Conservation (phyloP, 2,329 filamentous ascomycete genomes). For the Ustulina deusta region DNA sequence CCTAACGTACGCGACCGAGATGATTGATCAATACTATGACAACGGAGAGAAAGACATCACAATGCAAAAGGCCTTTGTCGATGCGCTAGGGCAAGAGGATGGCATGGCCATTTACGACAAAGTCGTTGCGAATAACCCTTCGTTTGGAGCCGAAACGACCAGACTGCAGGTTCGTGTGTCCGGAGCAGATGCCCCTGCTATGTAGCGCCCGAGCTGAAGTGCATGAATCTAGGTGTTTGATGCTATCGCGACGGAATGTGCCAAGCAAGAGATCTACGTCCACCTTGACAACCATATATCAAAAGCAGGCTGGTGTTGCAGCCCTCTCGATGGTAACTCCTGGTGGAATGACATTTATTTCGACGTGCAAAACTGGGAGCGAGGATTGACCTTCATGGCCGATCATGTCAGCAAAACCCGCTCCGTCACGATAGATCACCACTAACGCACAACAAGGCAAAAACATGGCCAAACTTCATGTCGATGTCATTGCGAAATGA, state of each 20-base stretch:
- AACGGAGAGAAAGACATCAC: constrained; percentile 61
- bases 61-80: constrained; percentile 58
- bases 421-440: not conserved
- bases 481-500: constrained; percentile 67
- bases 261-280: constrained; percentile 67
- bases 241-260: constrained; percentile 69
- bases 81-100: constrained; percentile 62
- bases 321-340: constrained; percentile 64
- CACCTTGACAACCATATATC: constrained; percentile 73
- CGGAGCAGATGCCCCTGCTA: not conserved
- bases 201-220: constrained; percentile 4
- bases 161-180: constrained; percentile 58
- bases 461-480: constrained; percentile 60
- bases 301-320: constrained; percentile 69
- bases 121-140: constrained; percentile 68
- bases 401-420: constrained; percentile 54
- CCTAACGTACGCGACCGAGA: constrained; percentile 72
- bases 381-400: constrained; percentile 71
- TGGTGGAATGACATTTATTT: constrained; percentile 74
- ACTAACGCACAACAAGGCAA: constrained; percentile 51
- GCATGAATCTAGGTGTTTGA: constrained; percentile 63
- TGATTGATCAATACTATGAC: constrained; percentile 69
- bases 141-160: constrained; percentile 65
- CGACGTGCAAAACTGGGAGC: constrained; percentile 67
- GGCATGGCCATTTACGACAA: constrained; percentile 62